These are phyloP conservation scores for Penicillium simplicissimum DNA, from an alignment of 495 filamentous ascomycete species.

Conservation along the genomic window DNA sequence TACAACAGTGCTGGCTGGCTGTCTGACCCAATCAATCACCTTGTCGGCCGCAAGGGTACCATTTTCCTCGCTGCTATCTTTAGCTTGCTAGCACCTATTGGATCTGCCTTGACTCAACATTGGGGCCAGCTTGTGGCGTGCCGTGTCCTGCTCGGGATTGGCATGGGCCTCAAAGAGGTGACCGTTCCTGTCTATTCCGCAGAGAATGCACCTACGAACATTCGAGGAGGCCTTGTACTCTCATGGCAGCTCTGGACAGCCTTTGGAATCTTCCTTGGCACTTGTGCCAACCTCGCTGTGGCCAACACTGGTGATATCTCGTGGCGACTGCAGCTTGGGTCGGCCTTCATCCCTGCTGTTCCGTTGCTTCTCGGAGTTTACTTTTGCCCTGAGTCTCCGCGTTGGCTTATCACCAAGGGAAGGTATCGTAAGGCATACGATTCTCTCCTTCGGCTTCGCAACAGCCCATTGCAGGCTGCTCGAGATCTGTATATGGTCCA, in stretches of 20 bases:
- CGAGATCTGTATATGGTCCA: slow-evolving; percentile 77
- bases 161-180: slow-evolving; percentile 62
- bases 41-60: slow-evolving; percentile 63
- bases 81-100: slow-evolving; percentile 61
- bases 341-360: slow-evolving; percentile 75
- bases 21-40: slow-evolving; percentile 68
- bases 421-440: slow-evolving; percentile 61
- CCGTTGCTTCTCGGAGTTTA: slow-evolving; percentile 65
- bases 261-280: slow-evolving; percentile 76
- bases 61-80: slow-evolving; percentile 69
- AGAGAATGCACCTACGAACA: slow-evolving; percentile 70
- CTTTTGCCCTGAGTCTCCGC: slow-evolving; percentile 58
- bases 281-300: slow-evolving; percentile 69
- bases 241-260: slow-evolving; percentile 85
- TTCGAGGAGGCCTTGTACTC: slow-evolving; percentile 83
- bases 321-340: slow-evolving; percentile 79
- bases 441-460: slow-evolving; percentile 61
- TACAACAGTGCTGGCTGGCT: slow-evolving; percentile 62
- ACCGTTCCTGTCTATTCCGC: slow-evolving; percentile 74
- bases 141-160: slow-evolving; percentile 68
- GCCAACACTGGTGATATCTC: slow-evolving; percentile 53
- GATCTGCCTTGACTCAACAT: slow-evolving; percentile 61
- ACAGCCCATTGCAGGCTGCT: slow-evolving; percentile 67
- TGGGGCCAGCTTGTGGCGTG: slow-evolving; percentile 64
- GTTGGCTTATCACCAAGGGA: slow-evolving; percentile 66